These are phyloP conservation scores for Anastatica hierochuntica DNA, from an alignment of 345 rosid species.

Conservation along the genomic window DNA sequence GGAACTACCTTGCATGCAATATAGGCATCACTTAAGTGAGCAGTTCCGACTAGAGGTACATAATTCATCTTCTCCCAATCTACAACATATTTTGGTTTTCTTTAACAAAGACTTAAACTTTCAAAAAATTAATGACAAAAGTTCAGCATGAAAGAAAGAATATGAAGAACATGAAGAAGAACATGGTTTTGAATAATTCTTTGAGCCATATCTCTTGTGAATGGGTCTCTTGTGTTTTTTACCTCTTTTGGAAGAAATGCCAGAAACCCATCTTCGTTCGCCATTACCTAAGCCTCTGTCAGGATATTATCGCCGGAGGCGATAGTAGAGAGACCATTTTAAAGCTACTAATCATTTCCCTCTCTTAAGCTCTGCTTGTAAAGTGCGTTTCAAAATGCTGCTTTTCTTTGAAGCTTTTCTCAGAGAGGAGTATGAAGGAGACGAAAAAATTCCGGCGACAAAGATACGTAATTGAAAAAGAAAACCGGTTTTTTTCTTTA, in stretches of 20 bases:
- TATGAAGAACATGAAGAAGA: conserved; percentile 36
- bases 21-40: conserved; percentile 95
- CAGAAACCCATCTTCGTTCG: conserved; percentile 43
- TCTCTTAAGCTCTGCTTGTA: too few relatives aligned
- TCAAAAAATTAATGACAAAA: background rate
- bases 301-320: conserved; percentile 6
- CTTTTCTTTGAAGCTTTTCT: too few relatives aligned
- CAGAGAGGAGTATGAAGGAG: too few relatives aligned
- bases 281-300: conserved; percentile 11
- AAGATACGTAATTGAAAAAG: too few relatives aligned
- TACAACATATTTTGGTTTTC: conserved; percentile 21
- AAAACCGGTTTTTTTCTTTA: too few relatives aligned
- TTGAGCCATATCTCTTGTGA: conserved; percentile 54
- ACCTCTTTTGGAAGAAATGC: conserved; percentile 70
- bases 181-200: conserved; percentile 63
- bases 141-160: too few relatives aligned
- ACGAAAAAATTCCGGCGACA: too few relatives aligned
- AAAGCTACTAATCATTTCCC: conserved; percentile 14
- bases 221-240: conserved; percentile 64
- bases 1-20: conserved; percentile 76
- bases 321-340: conserved; percentile 15
- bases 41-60: too few relatives aligned
- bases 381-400: too few relatives aligned
- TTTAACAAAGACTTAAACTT: too few relatives aligned
- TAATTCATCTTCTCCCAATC: too few relatives aligned